Evolutionary conservation across 2,329 filamentous ascomycete species (phyloP).

Genomic region (Ophiobolus disseminans): DNA sequence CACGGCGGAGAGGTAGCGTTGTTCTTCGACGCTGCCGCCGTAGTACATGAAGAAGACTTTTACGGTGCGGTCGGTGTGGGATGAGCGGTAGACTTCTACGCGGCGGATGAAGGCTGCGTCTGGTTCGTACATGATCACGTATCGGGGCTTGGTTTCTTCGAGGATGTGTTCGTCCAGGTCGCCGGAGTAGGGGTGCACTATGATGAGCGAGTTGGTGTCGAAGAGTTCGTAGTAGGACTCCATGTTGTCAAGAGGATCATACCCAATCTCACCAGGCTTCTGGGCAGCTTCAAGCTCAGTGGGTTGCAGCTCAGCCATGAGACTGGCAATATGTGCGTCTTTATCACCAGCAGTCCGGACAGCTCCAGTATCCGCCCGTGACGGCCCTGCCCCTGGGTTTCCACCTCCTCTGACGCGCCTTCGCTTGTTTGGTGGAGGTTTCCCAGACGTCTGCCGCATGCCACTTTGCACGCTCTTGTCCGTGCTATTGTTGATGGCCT

Average conservation of each 20-base stretch:
- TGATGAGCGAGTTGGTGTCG: slow-evolving; percentile 85
- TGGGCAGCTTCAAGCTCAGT: slow-evolving; percentile 77
- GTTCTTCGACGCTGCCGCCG: slow-evolving; percentile 91
- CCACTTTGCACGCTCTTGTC: slow-evolving; percentile 61
- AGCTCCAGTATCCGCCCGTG: slow-evolving; percentile 74
- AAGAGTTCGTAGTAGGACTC: slow-evolving; percentile 91
- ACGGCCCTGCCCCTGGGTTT: slow-evolving; percentile 61
- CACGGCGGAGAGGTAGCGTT: slow-evolving; percentile 86
- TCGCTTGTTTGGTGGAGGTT: slow-evolving; percentile 82
- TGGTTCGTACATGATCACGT: slow-evolving; percentile 98
- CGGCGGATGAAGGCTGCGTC: slow-evolving; percentile 92
- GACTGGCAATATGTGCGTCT: slow-evolving; percentile 78
- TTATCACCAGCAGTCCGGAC: slow-evolving; percentile 80
- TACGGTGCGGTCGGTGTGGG: slow-evolving; percentile 86
- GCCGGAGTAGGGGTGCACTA: slow-evolving; percentile 92
- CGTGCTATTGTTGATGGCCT: slow-evolving; percentile 71
- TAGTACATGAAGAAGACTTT: slow-evolving; percentile 98
- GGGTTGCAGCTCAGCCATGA: slow-evolving; percentile 84
- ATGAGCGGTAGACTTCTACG: slow-evolving; percentile 94
- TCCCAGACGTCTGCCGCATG: slow-evolving; percentile 58
- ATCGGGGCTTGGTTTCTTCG: slow-evolving; percentile 89
- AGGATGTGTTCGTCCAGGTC: slow-evolving; percentile 97
- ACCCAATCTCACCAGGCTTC: slow-evolving; percentile 72
- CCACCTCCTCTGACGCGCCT: slow-evolving; percentile 83
- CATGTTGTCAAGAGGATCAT: slow-evolving; percentile 87